Base-by-base conservation (phyloP, 495 filamentous ascomycete species). In the Penicillium chermesinum region DNA sequence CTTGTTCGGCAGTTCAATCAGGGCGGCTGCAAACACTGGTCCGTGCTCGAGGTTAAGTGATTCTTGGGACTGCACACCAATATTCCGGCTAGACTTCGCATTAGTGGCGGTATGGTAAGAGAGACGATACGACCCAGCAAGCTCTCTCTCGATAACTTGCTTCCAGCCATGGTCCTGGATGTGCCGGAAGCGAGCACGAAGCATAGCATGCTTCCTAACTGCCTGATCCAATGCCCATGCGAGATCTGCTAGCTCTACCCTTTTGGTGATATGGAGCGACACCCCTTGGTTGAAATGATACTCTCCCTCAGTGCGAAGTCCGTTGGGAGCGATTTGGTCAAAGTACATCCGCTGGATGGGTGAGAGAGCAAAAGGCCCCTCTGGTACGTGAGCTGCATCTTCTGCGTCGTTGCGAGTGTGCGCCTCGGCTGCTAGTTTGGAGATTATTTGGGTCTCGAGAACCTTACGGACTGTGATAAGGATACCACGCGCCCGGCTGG, bases 141-240 rank as follows among this genome's bases (percentile, higher is more conserved):
- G n/a, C 13, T n/a, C 20, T 3, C 22, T 25, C 17, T 19, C 13
- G 12, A 46, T 14, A 25, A 20, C 13, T 49, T 80, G 78, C 54
- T 82, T 83, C 55, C 80, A 85, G 40, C 80, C 73, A 41, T 53
- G 14, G 16, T 19, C 17, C 35, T 73, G 74, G 43, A 67, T 65
- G 5, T 63, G 68, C 15, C 74, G 63, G 30, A 30, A 30, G 25
- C 25, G 25, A 30, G 25, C 25, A 10, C 25, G 25, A 4, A 30
- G 25, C 25, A 30, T 30, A 30, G 5, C 25, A 30, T 30, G 25
- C 5, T 30, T 30, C 4, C 10, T 10, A 4, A 30, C 25, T 30
- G 10, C 10, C 5, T 10, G 25, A 5, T 30, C 5, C 4, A 30
- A 5, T 4, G 10, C 25, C 25, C 10, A 10, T 30, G 25, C 4